A percentile compares a stretch with the other conserved stretches of the same genome.
These are phyloP conservation scores for Sarocladium oryzae DNA, from an alignment of 2,329 filamentous ascomycete genomes.

Conservation along the genomic window DNA sequence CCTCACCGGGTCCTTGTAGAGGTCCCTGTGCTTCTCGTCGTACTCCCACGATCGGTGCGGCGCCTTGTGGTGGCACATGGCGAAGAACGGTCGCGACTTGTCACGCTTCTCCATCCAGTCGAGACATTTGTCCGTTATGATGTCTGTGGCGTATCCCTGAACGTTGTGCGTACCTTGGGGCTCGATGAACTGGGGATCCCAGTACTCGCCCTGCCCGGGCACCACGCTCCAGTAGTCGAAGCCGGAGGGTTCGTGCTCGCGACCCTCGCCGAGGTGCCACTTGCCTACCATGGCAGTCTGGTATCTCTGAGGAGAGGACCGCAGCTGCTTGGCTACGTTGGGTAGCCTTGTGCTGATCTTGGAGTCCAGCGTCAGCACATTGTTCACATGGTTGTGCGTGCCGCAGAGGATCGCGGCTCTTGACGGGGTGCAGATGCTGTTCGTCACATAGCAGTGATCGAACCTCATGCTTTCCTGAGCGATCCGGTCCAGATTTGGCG, in stretches of 20 bases:
- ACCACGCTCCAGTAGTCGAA: slow-evolving; percentile 47
- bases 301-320: slow-evolving; percentile 33
- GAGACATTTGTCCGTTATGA: slow-evolving; percentile 44
- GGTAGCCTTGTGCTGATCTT: slow-evolving; percentile 44
- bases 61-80: slow-evolving; percentile 52
- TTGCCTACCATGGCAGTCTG: slow-evolving; percentile 47
- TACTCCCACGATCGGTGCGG: slow-evolving; percentile 48
- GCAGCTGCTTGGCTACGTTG: slow-evolving; percentile 45
- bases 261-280: slow-evolving; percentile 46
- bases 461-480: slow-evolving; percentile 43
- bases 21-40: slow-evolving; percentile 38
- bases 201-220: slow-evolving; percentile 46
- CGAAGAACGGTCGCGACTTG: slow-evolving; percentile 35
- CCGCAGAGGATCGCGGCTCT: slow-evolving; percentile 43
- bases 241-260: slow-evolving; percentile 37
- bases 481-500: slow-evolving; percentile 44
- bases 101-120: slow-evolving; percentile 30
- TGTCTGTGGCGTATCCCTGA: slow-evolving; percentile 42
- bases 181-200: slow-evolving; percentile 43
- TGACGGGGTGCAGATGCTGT: slow-evolving; percentile 46
- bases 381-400: slow-evolving; percentile 47
- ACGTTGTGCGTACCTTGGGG: slow-evolving; percentile 17
- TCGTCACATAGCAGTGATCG: slow-evolving; percentile 49
- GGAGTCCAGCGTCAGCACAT: slow-evolving; percentile 40
- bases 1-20: slow-evolving; percentile 39